Evolutionary conservation across 2,329 filamentous ascomycete genomes (phyloP).

Genomic region (Zymoseptoria passerinii): DNA sequence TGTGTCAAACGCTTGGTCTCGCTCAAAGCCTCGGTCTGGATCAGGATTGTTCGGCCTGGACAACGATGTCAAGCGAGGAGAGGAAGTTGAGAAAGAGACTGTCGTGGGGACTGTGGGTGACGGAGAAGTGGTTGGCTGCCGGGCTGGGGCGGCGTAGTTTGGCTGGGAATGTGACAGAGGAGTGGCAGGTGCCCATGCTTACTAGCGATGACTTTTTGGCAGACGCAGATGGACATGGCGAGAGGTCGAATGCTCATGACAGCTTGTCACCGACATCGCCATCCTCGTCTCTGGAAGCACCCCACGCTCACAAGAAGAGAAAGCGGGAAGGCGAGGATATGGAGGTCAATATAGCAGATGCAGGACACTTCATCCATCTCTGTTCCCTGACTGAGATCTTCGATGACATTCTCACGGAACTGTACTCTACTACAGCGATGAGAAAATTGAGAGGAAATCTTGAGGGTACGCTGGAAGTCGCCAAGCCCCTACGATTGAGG

Average conservation of each 20-base stretch:
- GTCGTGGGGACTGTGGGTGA: conserved; percentile 58
- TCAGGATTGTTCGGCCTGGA: conserved; percentile 54
- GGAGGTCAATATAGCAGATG: background rate
- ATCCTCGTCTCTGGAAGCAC: background rate
- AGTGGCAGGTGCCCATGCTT: conserved; percentile 48
- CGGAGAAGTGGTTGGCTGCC: conserved; percentile 55
- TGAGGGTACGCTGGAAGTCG: conserved; percentile 38
- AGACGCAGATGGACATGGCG: conserved; percentile 10
- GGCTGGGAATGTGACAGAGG: conserved; percentile 27
- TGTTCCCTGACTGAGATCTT: conserved; percentile 45
- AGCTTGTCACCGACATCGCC: conserved; percentile 1
- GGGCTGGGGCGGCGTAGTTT: background rate
- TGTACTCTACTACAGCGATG: conserved; percentile 27
- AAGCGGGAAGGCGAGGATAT: background rate
- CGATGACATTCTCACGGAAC: conserved; percentile 41
- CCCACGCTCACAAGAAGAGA: background rate
- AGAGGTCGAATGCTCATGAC: conserved; percentile 9
- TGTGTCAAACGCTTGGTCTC: conserved; percentile 40
- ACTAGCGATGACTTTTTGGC: conserved; percentile 38
- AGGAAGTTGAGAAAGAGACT: conserved; percentile 52
- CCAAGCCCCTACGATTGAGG: conserved; percentile 41
- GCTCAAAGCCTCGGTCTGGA: conserved; percentile 53
- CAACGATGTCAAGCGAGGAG: conserved; percentile 54
- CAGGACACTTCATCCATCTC: conserved; percentile 43
- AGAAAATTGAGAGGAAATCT: conserved; percentile 38